A percentile compares a stretch with the other conserved stretches of the same genome.
phyloP scores from a whole-genome alignment of 2,329 filamentous ascomycete genomes.

The Sclerotinia nivalis region DNA sequence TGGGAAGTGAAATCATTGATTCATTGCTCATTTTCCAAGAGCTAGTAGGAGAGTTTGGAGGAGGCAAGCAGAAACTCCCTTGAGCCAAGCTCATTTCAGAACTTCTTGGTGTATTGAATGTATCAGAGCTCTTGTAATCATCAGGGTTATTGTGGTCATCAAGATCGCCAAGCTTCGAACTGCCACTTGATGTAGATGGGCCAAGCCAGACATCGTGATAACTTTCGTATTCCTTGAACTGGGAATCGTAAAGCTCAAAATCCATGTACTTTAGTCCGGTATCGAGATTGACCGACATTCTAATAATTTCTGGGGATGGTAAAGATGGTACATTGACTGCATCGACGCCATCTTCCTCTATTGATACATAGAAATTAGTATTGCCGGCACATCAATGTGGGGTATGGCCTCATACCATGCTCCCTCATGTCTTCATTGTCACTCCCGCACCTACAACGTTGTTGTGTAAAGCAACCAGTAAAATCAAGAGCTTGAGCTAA shows the following conservation, averaged over 20 bases:
- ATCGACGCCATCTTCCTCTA: neutral
- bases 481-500: neutral
- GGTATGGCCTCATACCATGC: neutral
- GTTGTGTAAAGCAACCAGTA: neutral
- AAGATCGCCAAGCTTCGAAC: neutral
- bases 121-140: neutral
- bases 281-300: neutral
- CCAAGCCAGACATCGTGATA: neutral
- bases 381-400: neutral
- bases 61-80: neutral
- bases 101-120: constrained; percentile 8
- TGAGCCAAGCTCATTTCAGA: neutral
- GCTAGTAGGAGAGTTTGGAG: neutral
- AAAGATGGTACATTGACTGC: neutral
- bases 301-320: neutral
- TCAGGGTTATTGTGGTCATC: neutral
- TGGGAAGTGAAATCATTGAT: neutral
- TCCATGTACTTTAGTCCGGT: neutral
- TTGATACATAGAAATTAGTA: neutral
- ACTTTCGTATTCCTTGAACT: neutral
- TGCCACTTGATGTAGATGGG: neutral
- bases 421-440: neutral
- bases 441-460: neutral
- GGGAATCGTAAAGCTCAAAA: neutral
- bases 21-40: neutral